Evolutionary conservation across 805 yeast species (phyloP), one percentile per base, ranked within the genome.

Genomic region (Vanderwaltozyma polyspora): DNA sequence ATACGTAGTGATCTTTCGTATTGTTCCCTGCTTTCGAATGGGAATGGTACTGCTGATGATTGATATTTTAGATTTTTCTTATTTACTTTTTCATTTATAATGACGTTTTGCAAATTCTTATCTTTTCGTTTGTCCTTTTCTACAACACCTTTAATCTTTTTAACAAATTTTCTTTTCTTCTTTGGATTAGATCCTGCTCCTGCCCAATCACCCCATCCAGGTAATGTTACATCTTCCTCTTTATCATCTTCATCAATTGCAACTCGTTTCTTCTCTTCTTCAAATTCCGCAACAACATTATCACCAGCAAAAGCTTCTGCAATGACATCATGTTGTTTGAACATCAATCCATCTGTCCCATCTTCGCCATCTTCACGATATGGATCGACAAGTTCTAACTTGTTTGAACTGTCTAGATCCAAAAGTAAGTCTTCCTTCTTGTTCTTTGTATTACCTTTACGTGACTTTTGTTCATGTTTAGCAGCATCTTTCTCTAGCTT

Each of bases 201-300:
- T 9, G 89, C 81, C 98, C 98, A 91, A 29, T 80, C 82, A 31
- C 97, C 97, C 96, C 97, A 91, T 1, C 98, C 98, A 3, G 96
- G 97, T 34, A 87, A 60, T 0, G 94, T 79, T 31, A 80, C 62
- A 53, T 87, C 95, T 38, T 80, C 78, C 49, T 79, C 86, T 52
- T 84, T 70, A 58, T 89, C 96, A 38, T 76, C 96, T 57, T 89
- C 96, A 31, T 80, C 86, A 29, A 64, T 70, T 5, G 69, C 66
- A 10, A 71, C 71, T 44, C 72, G 68, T 37, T 66, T 63, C 62
- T 89, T 91, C 48, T 87, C 97, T 11, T 63, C 68, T 42, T 73
- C 75, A 56, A 91, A 91, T 44, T 86, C 68, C 6, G 66, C 63
- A 12, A 84, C 81, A 26, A 89, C 95, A 54, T 91, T 91, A 61